Conservation (phyloP, 148 eudicot species). For the Beta vulgaris region DNA sequence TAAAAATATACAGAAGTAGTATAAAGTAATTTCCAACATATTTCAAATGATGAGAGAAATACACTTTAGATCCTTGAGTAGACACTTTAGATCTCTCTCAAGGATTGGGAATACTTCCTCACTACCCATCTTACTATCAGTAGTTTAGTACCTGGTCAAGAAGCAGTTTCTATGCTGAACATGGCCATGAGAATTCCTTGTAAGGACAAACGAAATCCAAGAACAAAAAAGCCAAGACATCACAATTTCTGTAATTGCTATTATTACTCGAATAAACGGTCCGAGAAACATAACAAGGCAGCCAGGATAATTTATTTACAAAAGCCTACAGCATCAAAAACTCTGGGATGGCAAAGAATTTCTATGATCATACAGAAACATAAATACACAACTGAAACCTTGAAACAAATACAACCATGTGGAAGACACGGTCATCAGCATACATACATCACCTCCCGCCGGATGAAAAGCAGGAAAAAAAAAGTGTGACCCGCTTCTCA, state of each 20-base stretch:
- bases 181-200: too few species aligned
- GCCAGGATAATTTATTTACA: conserved; percentile 10
- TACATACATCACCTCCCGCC: neutral
- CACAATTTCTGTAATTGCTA: neutral
- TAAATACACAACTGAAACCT: neutral
- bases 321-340: neutral
- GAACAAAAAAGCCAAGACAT: too few species aligned
- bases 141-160: too few species aligned
- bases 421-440: neutral
- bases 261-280: neutral
- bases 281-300: neutral
- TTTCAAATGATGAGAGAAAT: too few species aligned
- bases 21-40: too few species aligned
- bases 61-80: too few species aligned
- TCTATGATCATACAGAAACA: neutral
- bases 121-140: too few species aligned
- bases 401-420: neutral
- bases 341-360: neutral
- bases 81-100: too few species aligned
- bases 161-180: too few species aligned
- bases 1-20: too few species aligned
- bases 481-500: neutral
- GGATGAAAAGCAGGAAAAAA: neutral
- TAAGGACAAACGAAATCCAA: too few species aligned
- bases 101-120: too few species aligned